phyloP scores from a whole-genome alignment of 1,284 basidiomycete genomes.

The Microbotryum scabiosae region DNA sequence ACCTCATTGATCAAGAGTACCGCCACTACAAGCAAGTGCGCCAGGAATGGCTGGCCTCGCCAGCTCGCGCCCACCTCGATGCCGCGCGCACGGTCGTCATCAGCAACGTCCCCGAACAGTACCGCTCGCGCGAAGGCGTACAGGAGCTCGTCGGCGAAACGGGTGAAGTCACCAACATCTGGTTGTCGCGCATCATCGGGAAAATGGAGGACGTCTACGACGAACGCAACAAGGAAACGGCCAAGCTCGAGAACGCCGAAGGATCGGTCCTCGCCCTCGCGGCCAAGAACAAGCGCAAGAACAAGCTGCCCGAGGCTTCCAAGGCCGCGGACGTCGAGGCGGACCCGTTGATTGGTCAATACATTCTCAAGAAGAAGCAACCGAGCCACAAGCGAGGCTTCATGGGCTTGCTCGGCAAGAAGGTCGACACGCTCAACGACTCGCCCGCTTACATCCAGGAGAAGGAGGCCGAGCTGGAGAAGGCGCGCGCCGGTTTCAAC shows the following conservation, averaged over 20 bases:
- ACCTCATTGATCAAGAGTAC: conserved; percentile 71
- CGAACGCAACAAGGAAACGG: conserved; percentile 60
- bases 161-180: conserved; percentile 73
- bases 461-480: background rate
- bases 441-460: conserved; percentile 69
- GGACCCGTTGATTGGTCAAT: conserved; percentile 44
- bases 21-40: conserved; percentile 67
- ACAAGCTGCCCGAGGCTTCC: too few species aligned
- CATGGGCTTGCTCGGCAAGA: conserved; percentile 50
- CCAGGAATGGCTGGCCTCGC: conserved; percentile 68
- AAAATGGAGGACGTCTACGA: conserved; percentile 74
- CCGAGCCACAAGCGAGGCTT: conserved; percentile 66
- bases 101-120: conserved; percentile 68
- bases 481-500: background rate
- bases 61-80: conserved; percentile 57
- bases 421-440: conserved; percentile 51
- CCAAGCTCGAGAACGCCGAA: conserved; percentile 74
- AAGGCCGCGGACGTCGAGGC: conserved; percentile 10
- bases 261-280: conserved; percentile 64
- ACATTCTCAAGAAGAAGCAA: conserved; percentile 59
- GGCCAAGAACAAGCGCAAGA: conserved; percentile 45
- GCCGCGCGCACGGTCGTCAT: conserved; percentile 80
- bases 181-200: conserved; percentile 51
- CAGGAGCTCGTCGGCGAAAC: conserved; percentile 47
- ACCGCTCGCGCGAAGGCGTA: conserved; percentile 56